Conservation (phyloP, 1,139 yeast genomes). For the Suhomyces bolitotheri region DNA sequence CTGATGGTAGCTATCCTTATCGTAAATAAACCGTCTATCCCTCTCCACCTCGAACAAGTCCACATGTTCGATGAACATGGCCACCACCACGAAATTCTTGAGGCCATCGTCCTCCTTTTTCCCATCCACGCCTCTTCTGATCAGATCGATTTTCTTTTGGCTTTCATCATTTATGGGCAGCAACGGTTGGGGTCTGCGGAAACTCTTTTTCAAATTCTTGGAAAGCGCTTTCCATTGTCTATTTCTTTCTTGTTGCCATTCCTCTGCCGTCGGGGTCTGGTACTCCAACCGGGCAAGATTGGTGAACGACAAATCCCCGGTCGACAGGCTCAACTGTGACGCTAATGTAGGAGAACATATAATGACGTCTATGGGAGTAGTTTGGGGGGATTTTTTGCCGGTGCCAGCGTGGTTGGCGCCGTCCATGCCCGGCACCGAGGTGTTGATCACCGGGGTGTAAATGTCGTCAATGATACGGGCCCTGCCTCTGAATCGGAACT, state of each 20-base stretch:
- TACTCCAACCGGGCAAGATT: slow-evolving; percentile 28
- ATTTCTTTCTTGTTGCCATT: slow-evolving; percentile 63
- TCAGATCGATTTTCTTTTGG: slow-evolving; percentile 61
- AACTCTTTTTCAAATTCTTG: slow-evolving; percentile 58
- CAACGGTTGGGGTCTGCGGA: slow-evolving; percentile 74
- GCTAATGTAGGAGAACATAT: slow-evolving; percentile 31
- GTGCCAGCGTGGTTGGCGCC: slow-evolving; percentile 1
- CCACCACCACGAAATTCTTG: slow-evolving; percentile 68
- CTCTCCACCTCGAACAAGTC: slow-evolving; percentile 64
- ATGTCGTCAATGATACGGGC: slow-evolving; percentile 49
- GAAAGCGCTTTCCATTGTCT: slow-evolving; percentile 67
- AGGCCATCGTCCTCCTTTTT: slow-evolving; percentile 66
- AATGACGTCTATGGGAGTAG: slow-evolving; percentile 18
- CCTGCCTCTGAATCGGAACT: slow-evolving; percentile 69
- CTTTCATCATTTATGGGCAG: slow-evolving; percentile 57
- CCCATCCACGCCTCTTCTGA: slow-evolving; percentile 83
- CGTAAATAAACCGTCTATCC: slow-evolving; percentile 57
- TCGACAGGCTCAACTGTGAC: slow-evolving; percentile 12
- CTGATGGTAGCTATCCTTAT: slow-evolving; percentile 55
- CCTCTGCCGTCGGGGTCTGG: slow-evolving; percentile 56
- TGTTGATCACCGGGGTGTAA: slow-evolving; percentile 35
- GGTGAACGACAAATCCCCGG: slow-evolving; percentile 30
- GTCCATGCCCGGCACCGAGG: slow-evolving; percentile 17
- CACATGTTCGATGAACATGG: slow-evolving; percentile 70
- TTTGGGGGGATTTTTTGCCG: slow-evolving; percentile 12